Evolutionary conservation across 1,284 basidiomycete species (phyloP).

Genomic region (Cutaneotrichosporon sp.): DNA sequence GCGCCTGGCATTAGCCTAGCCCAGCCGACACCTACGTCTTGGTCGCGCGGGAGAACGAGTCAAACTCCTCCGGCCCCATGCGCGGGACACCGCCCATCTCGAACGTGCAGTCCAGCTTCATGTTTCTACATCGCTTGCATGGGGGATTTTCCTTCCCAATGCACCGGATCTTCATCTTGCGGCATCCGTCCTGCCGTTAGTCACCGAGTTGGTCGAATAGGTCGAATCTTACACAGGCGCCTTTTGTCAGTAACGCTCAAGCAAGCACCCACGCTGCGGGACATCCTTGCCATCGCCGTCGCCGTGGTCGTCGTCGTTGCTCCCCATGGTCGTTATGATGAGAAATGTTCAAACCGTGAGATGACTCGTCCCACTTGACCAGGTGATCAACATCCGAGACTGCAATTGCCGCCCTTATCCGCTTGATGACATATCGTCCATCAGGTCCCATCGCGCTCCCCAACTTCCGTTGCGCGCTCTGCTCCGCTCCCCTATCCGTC

Average conservation of each 20-base stretch:
- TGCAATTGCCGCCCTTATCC: no score
- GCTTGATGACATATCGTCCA: no score
- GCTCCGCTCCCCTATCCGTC: no score
- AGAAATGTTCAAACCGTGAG: not conserved
- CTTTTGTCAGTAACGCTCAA: not conserved
- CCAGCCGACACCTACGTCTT: not conserved
- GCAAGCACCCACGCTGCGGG: not conserved
- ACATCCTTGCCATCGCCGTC: conserved; percentile 1
- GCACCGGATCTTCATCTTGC: conserved; percentile 25
- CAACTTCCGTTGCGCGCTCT: no score
- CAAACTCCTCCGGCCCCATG: conserved; percentile 6
- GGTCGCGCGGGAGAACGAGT: not conserved
- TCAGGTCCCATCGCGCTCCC: no score
- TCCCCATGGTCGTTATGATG: not conserved
- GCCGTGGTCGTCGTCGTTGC: not conserved
- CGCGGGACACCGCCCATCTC: conserved; percentile 6
- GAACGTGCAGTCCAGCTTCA: conserved; percentile 22
- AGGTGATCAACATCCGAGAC: no score
- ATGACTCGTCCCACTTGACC: no score
- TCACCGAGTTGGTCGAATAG: not conserved
- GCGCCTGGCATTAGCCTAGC: not conserved
- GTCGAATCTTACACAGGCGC: conserved; percentile 2
- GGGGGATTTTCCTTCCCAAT: conserved; percentile 28
- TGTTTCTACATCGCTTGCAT: conserved; percentile 20
- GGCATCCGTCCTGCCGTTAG: conserved; percentile 21